phyloP scores from a whole-genome alignment of 179 eudicot species.

The Patellifolia procumbens region DNA sequence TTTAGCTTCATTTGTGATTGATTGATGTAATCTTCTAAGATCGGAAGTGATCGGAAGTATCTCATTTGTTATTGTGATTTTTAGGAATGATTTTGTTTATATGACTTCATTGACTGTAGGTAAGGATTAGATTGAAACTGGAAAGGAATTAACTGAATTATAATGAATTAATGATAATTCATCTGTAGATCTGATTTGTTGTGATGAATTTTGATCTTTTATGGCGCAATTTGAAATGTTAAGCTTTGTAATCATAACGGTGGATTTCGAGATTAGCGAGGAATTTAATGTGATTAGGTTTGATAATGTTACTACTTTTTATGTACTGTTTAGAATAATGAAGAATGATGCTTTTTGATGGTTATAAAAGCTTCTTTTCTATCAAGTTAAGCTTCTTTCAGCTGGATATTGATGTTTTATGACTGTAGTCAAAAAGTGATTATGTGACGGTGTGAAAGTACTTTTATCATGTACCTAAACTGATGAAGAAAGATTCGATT shows the following conservation, averaged over 20 bases:
- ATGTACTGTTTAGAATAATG: neutral
- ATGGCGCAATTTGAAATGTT: neutral
- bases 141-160: neutral
- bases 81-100: neutral
- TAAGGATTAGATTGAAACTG: neutral
- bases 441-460: slow-evolving; percentile 11
- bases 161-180: neutral
- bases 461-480: neutral
- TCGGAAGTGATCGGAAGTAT: slow-evolving; percentile 14
- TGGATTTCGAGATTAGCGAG: neutral
- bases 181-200: slow-evolving; percentile 5
- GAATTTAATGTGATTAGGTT: neutral
- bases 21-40: neutral
- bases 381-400: slow-evolving; percentile 9
- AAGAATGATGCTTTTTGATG: neutral
- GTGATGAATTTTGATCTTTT: neutral
- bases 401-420: slow-evolving; percentile 4
- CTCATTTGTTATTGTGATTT: neutral
- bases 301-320: neutral
- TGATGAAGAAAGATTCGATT: slow-evolving; percentile 6
- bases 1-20: neutral
- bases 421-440: slow-evolving; percentile 8
- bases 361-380: neutral
- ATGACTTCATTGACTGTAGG: neutral
- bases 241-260: neutral